Evolutionary conservation across 1,139 yeast species (phyloP), one percentile per base, ranked within the genome.

Genomic region (Geotrichum bryndzae): DNA sequence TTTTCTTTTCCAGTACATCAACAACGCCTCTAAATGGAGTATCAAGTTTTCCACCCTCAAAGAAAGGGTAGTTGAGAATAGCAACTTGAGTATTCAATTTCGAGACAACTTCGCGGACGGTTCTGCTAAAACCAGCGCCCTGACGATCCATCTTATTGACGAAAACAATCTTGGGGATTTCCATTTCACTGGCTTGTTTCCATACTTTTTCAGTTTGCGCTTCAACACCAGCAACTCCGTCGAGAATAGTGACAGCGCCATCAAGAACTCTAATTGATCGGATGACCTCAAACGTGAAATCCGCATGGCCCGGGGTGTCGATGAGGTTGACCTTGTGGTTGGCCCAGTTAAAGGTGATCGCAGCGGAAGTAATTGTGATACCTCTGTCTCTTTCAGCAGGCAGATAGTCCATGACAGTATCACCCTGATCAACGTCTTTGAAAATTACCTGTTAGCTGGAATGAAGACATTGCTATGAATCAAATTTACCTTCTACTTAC

Each of bases 241-340:
- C 99, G 60, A 94, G 76, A 13, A 94, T 89, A 0, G 96, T 88
- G 4, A 94, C 96, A 0, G 92, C 96, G 1, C 98, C 97, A 74
- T 94, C 99, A 22, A 94, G 77, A 0, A 94, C 97, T 65, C 97
- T 80, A 64, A 94, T 80, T 0, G 98, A 87, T 62, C 98, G 78
- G 1, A 85, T 89, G 6, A 95, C 99, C 73, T 94, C 99, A 73
- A 92, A 94, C 0, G 96, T 89, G 72, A 94, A 94, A 73, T 94
- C 99, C 0, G 97, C 98, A 74, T 94, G 99, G 0, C 99, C 99
- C 0, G 99, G 99, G 0, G 99, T 92, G 72, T 94, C 99, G 29
- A 94, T 90, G 60, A 94, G 80, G 72, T 94, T 94, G 69, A 95
- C 85, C 67, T 84, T 84, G 69, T 85, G 83, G 22, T 77, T 75